Evolutionary conservation across 768 basidiomycete genomes (phyloP), one percentile per base, ranked within the genome.

Genomic region (Tulasnella sp.): DNA sequence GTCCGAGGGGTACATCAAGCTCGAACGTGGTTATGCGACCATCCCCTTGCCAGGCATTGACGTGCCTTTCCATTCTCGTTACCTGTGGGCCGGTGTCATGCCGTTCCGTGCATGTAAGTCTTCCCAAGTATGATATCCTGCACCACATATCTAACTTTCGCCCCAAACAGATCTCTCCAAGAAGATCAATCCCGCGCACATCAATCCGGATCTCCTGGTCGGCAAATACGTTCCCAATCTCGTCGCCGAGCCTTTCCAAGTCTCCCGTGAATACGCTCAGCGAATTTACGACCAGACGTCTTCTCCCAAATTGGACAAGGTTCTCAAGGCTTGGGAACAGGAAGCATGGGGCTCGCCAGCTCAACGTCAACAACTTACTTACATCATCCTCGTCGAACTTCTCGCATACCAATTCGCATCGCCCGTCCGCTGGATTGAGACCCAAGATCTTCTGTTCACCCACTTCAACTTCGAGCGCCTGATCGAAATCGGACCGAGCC

Each of bases 61-160:
- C 77, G 97, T 99, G 1, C 97, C 97, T 4, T 99, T 99, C 92
- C 97, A 99, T 80, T 98, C 97, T 3, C 91, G 95, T 73, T 99
- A 98, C 81, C 86, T 99, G 42, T 99, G 97, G 97, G 95, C 95
- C 17, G 95, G 95, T 78, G 95, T 97, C 35, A 86, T 96, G 89
- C 93, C 95, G 11, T 96, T 97, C 92, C 89, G 95, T 76, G 92
- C 94, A 72, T 97, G 92, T 94, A 78, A 81, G 91, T 86, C 29
- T 67, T n/a, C 29, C 34, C 26, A 35, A 3, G 26, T 29, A 42
- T 9, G 22, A 34, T 9, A 5, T 39, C 40, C 42, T 63, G 62
- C 63, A 69, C 66, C 41, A 69, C 67, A 19, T 62, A 6, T 35
- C 16, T 5, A 26, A 29, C 62, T 5, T 36, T 67, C 59, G 22